Percentiles rank a stretch among this genome's conserved stretches.
Conservation (phyloP, 2,329 filamentous ascomycete species). For the Colletotrichum salicis region DNA sequence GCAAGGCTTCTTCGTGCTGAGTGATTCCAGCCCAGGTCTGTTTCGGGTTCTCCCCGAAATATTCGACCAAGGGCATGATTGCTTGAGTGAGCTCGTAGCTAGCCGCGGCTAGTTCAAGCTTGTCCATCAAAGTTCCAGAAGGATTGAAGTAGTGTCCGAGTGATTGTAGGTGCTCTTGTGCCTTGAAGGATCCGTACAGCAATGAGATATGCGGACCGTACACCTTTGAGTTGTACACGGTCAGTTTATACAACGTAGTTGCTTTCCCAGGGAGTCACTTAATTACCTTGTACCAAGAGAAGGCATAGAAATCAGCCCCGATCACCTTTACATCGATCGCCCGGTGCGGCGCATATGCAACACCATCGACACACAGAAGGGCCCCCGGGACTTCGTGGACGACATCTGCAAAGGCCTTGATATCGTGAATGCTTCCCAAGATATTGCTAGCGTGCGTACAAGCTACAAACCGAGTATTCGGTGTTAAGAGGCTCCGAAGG, state of each 20-base stretch:
- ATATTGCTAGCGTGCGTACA: constrained; percentile 81
- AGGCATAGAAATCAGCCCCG: constrained; percentile 79
- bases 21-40: not conserved
- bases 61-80: constrained; percentile 58
- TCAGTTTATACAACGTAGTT: not conserved
- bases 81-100: constrained; percentile 76
- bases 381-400: constrained; percentile 62
- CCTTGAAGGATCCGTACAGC: constrained; percentile 70
- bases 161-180: constrained; percentile 65
- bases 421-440: constrained; percentile 75
- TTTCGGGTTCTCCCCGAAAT: not conserved
- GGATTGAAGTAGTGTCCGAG: constrained; percentile 76
- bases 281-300: constrained; percentile 78
- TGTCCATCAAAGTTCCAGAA: constrained; percentile 68
- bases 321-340: constrained; percentile 73
- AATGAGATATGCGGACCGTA: constrained; percentile 80
- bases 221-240: constrained; percentile 48
- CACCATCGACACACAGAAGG: constrained; percentile 78
- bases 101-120: constrained; percentile 73
- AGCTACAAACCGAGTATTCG: constrained; percentile 75
- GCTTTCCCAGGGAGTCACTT: not conserved
- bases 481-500: not conserved
- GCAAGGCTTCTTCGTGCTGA: not conserved
- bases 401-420: constrained; percentile 63
- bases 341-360: constrained; percentile 80